Conservation (phyloP, 768 basidiomycete species). For the Coprinellus micaceus region DNA sequence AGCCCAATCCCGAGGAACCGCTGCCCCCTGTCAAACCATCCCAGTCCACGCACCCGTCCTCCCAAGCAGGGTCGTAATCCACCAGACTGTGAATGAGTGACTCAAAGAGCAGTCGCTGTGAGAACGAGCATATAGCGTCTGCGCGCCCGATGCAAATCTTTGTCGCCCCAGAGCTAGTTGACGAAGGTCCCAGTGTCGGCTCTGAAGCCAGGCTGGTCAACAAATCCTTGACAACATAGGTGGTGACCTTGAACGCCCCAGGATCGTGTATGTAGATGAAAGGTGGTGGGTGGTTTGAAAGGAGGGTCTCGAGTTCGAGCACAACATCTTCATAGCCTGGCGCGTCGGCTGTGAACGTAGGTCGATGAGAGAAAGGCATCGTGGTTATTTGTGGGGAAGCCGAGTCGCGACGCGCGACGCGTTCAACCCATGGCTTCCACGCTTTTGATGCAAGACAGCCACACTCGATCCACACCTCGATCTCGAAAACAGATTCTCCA, state of each 20-base stretch:
- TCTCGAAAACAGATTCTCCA: too few relatives aligned
- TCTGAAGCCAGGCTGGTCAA: constrained; percentile 24
- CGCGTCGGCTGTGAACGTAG: neutral
- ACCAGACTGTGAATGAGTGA: constrained; percentile 59
- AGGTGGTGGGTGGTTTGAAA: constrained; percentile 46
- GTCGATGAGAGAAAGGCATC: neutral
- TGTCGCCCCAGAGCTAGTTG: constrained; percentile 17
- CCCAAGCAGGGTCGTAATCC: constrained; percentile 54
- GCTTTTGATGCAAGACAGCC: too few relatives aligned
- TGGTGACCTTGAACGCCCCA: constrained; percentile 42
- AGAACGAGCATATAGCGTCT: constrained; percentile 59
- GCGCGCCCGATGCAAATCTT: constrained; percentile 42
- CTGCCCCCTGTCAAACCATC: constrained; percentile 6
- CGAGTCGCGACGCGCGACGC: neutral
- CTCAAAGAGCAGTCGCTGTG: constrained; percentile 62
- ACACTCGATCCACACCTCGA: too few relatives aligned
- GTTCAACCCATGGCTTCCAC: neutral
- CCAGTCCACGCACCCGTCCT: constrained; percentile 62
- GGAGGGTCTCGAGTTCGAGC: constrained; percentile 33
- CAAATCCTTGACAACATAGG: constrained; percentile 38
- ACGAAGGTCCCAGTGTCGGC: neutral
- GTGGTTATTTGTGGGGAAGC: too few relatives aligned
- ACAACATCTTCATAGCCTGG: constrained; percentile 25
- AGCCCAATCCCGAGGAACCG: constrained; percentile 23
- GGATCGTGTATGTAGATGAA: constrained; percentile 70